A percentile compares a stretch with the other conserved stretches of the same genome.
phyloP scores from a whole-genome alignment of 2,329 filamentous ascomycete genomes.

The Alternaria sp. region DNA sequence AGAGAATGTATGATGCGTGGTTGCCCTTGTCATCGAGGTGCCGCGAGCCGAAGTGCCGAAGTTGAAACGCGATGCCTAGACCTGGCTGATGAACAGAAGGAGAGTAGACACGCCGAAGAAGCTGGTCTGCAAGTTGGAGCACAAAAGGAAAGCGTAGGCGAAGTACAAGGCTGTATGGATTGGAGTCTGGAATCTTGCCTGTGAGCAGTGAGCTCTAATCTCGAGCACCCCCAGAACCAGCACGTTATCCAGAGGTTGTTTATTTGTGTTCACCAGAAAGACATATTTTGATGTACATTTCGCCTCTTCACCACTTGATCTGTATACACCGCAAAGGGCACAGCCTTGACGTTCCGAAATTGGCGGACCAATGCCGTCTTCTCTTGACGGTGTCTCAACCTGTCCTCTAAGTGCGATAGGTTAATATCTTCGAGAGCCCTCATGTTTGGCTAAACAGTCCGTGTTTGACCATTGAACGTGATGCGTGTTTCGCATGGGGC shows the following conservation, averaged over 20 bases:
- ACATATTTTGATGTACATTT: not conserved
- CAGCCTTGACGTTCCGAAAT: not conserved
- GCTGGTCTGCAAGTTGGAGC: not conserved
- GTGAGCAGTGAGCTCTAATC: not conserved
- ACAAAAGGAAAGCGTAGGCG: not conserved
- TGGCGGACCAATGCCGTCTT: not conserved
- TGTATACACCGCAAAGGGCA: not conserved
- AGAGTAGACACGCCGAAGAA: not conserved
- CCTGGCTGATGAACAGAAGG: not conserved
- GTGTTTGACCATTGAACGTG: slow-evolving; percentile 34
- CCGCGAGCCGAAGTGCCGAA: slow-evolving; percentile 1
- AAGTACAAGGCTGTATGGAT: not conserved
- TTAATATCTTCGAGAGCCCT: not conserved
- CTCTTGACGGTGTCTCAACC: not conserved
- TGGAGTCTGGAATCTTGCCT: not conserved
- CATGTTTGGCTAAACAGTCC: slow-evolving; percentile 21
- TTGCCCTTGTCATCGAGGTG: slow-evolving; percentile 14
- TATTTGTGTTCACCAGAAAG: not conserved
- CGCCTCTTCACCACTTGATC: not conserved
- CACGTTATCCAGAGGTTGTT: not conserved
- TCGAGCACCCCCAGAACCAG: not conserved
- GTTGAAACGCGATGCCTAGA: slow-evolving; percentile 8
- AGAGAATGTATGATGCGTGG: slow-evolving; percentile 13
- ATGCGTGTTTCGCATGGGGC: slow-evolving; percentile 31
- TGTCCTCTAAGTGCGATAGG: not conserved